Evolutionary conservation across 78 protist genomes (phyloP), one percentile per base, ranked within the genome.

Genomic region (slime mould (Dictyostelium discoideum)): DNA sequence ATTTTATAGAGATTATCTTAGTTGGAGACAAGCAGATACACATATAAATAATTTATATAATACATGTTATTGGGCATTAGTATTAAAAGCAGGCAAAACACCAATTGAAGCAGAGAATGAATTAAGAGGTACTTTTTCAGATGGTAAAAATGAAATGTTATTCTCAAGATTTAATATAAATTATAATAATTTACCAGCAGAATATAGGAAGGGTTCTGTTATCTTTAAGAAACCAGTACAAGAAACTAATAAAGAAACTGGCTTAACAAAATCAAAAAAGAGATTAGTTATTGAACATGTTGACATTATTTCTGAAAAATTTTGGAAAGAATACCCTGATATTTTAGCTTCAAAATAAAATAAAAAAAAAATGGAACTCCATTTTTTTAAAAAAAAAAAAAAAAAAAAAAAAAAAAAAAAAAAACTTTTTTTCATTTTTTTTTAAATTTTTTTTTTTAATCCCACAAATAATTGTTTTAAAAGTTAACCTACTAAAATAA

Each of bases 41-140:
- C 99, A 98, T 93, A 98, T 98, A 84, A 98, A 98, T 74, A 97
- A 97, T 77, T 46, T 98, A 20, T 98, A 95, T 89, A 98, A 98
- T 96, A 95, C 98, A 20, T 65, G 88, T 39, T 98, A 96, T 81
- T 98, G 98, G 98, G 82, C 95, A 57, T 92, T 98, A 86, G 98
- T 98, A 10, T 67, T 89, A 44, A 29, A 77, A 18, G 98, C 92
- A 8, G 89, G 93, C 1, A 80, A 84, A 48, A 85, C 97, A 54
- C 93, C 96, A 5, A 18, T 14, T n/a, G 95, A 86, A 8, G 99
- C 98, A 26, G 97, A 93, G 76, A 57, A 44, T 26, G 40, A 29
- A 32, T 81, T 95, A 63, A 54, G 93, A 39, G 97, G 93, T 6
- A 96, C 99, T 1, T 20, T 86, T 50, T 40, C 98, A 0, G 98